Base-by-base conservation (phyloP, 2,329 filamentous ascomycete species). In the Cordyceps cicadae region DNA sequence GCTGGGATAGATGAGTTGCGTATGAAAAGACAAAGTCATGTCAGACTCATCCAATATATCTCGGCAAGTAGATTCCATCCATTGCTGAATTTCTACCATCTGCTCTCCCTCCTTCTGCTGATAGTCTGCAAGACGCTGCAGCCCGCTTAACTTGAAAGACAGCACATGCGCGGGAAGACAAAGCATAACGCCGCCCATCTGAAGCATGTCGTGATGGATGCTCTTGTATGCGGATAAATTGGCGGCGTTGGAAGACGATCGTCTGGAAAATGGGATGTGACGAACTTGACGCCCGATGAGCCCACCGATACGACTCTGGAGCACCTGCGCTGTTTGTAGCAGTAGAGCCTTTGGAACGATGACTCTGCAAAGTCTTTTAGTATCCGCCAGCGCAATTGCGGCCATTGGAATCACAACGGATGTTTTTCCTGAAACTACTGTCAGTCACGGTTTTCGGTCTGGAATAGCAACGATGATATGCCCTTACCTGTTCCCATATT, bases 11-110 rank as follows among this genome's bases (percentile, higher is more conserved):
- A 85, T 82, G 0, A 86, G 69, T 62, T 86, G 81, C 0, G 80
- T 84, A 39, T 77, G 79, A 0, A 79, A 75, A 0, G 78, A 77
- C 0, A 86, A 68, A 0, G 79, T 84, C 45, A 79, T 75, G 62
- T 86, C 83, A 2, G 78, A 86, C 66, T 89, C 87, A 63, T 89
- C 87, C 0, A 89, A 70, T 0, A 89, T 75, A 66, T 90, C 86
- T 0, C 86, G 77, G 3, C 77, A 81, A 1, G 73, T 66, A 0
- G 62, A 62, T 2, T 80, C 72, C 6, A 88, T 67, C 74, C 79
- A 83, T 0, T 68, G 62, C 32, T 87, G 81, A 0, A 77, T 75
- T 0, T 70, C 67, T 2, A 86, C 71, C 77, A 88, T 82, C 1
- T 64, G 66, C 0, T 64, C 67, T 0, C 81, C 79, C 39, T 79